Conservation (phyloP, 345 rosid species). For the Capsella bursapastoris region DNA sequence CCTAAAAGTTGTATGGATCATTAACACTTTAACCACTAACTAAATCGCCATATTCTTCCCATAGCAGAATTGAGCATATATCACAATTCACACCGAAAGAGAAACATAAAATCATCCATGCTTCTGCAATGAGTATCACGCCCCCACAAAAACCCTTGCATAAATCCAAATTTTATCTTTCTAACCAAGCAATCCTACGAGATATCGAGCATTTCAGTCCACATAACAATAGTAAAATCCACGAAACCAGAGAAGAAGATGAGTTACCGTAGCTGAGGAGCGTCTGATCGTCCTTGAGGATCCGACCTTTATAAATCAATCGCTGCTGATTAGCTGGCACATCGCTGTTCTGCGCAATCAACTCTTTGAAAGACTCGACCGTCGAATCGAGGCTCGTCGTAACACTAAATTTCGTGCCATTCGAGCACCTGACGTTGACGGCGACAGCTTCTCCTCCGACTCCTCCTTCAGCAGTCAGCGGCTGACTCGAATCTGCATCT, state of each 20-base stretch:
- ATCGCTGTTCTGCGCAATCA: constrained; percentile 68
- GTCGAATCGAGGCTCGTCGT: constrained; percentile 59
- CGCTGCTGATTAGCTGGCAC: constrained; percentile 82
- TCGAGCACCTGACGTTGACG: constrained; percentile 70
- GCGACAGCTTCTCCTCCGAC: constrained; percentile 47
- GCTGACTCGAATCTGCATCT: constrained; percentile 70
- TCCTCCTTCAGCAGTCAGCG: constrained; percentile 40
- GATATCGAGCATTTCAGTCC: constrained; percentile 13
- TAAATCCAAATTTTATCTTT: background rate
- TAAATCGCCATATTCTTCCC: constrained; percentile 7
- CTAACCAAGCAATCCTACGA: constrained; percentile 17
- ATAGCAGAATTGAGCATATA: background rate
- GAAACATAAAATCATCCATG: constrained; percentile 50
- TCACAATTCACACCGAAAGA: background rate
- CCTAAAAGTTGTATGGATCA: background rate
- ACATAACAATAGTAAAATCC: background rate
- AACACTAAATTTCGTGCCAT: constrained; percentile 66
- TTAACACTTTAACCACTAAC: background rate
- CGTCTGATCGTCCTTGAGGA: constrained; percentile 77
- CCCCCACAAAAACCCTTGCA: background rate
- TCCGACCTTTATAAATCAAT: constrained; percentile 88
- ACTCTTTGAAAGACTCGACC: constrained; percentile 60
- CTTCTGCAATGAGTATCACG: constrained; percentile 47
- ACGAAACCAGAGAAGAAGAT: background rate
- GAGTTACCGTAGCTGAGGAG: constrained; percentile 69